These are phyloP conservation scores for Leishmania major DNA, from an alignment of 208 protist species.

Conservation along the genomic window DNA sequence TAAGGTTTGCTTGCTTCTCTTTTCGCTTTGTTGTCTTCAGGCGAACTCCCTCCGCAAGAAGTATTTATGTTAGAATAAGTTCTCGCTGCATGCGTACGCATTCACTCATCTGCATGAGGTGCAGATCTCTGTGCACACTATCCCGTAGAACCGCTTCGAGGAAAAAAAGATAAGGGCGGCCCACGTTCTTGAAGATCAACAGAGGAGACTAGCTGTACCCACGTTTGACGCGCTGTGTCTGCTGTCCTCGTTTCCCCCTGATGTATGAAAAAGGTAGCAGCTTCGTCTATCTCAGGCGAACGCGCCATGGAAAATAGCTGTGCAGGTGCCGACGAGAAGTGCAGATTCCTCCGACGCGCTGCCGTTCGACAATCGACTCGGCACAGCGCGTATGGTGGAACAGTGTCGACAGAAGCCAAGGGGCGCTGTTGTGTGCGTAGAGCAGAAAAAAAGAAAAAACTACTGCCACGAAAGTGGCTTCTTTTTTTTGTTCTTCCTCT, in stretches of 20 bases:
- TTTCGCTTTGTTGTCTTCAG: conserved; percentile 1
- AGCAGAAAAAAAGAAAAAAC: background rate
- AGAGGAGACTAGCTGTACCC: too few relatives aligned
- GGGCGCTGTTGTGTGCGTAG: background rate
- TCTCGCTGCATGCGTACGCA: background rate
- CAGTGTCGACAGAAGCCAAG: conserved; percentile 1
- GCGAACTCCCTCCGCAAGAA: background rate
- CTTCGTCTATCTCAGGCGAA: background rate
- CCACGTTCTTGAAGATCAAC: background rate
- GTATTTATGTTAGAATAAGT: background rate
- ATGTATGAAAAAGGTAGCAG: background rate
- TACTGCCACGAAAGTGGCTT: background rate
- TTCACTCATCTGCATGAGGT: background rate
- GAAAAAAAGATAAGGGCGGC: background rate
- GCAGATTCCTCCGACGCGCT: background rate
- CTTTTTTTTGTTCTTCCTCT: background rate
- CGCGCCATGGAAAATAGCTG: background rate
- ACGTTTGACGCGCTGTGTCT: background rate
- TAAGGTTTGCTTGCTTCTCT: background rate
- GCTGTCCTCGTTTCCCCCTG: background rate
- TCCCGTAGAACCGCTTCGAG: background rate
- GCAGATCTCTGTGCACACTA: background rate
- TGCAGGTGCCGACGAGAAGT: background rate
- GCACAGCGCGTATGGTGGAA: background rate
- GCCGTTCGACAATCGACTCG: background rate